Evolutionary conservation across 1,284 basidiomycete genomes (phyloP).

Genomic region (Papiliotrema fonsecae): DNA sequence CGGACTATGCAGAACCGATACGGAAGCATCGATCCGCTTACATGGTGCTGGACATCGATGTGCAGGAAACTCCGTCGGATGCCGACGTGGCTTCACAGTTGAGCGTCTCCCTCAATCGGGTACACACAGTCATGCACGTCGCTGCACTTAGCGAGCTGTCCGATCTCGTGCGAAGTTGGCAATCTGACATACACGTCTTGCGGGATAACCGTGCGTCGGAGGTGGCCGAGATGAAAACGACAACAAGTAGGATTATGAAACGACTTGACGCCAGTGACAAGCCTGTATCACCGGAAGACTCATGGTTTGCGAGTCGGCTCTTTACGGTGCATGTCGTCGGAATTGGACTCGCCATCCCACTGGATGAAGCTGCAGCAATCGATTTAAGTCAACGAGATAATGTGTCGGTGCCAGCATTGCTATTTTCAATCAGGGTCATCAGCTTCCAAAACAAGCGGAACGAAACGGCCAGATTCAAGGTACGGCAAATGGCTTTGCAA

Average conservation of each 20-base stretch:
- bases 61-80: constrained; percentile 39
- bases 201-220: constrained; percentile 69
- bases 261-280: constrained; percentile 34
- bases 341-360: constrained; percentile 79
- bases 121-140: constrained; percentile 87
- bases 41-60: constrained; percentile 66
- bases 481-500: constrained; percentile 71
- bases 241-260: constrained; percentile 64
- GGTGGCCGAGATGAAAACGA: constrained; percentile 71
- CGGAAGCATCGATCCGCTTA: constrained; percentile 70
- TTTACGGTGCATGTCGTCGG: constrained; percentile 62
- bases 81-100: constrained; percentile 26
- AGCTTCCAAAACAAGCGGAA: constrained; percentile 67
- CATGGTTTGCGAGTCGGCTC: constrained; percentile 64
- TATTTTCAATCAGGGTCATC: constrained; percentile 72
- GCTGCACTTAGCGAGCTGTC: constrained; percentile 81
- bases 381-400: constrained; percentile 49
- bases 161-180: constrained; percentile 70
- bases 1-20: constrained; percentile 49
- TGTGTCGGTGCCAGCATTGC: constrained; percentile 61
- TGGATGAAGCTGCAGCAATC: constrained; percentile 26
- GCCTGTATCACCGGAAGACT: constrained; percentile 35
- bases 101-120: constrained; percentile 61
- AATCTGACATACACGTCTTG: constrained; percentile 68
- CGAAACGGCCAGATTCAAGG: constrained; percentile 69